Evolutionary conservation across 2,329 filamentous ascomycete genomes (phyloP).

Genomic region (Pezicula radicicola): DNA sequence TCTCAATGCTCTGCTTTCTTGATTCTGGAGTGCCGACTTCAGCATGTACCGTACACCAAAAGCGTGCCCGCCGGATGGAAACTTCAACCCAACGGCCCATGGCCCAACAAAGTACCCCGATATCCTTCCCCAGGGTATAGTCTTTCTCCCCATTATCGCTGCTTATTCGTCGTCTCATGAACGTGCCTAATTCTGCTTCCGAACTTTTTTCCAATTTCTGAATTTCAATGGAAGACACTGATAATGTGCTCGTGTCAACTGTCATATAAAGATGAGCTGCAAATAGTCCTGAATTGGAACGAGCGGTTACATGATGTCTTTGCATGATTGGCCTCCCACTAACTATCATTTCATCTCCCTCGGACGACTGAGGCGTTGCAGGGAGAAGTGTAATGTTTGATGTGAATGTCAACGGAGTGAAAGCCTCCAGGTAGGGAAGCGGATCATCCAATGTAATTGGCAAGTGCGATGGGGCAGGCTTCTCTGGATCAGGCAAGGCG

Average conservation of each 20-base stretch:
- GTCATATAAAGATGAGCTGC: slow-evolving; percentile 54
- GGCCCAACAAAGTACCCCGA: slow-evolving; percentile 61
- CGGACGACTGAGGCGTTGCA: slow-evolving; percentile 7
- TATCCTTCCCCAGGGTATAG: slow-evolving; percentile 50
- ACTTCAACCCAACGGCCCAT: slow-evolving; percentile 67
- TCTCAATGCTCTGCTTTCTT: slow-evolving; percentile 13
- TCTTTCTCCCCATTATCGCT: slow-evolving; percentile 22
- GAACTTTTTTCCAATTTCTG: slow-evolving; percentile 55
- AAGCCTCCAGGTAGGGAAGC: slow-evolving; percentile 66
- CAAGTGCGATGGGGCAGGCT: slow-evolving; percentile 57
- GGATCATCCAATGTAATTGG: slow-evolving; percentile 61
- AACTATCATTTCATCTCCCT: slow-evolving; percentile 12
- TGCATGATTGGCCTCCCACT: slow-evolving; percentile 37
- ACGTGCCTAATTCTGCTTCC: slow-evolving; percentile 53
- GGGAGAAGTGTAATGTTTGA: slow-evolving; percentile 49
- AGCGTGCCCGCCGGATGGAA: slow-evolving; percentile 55
- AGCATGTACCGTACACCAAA: slow-evolving; percentile 55
- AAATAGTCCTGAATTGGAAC: slow-evolving; percentile 51
- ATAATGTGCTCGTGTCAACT: slow-evolving; percentile 50
- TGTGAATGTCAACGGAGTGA: slow-evolving; percentile 63
- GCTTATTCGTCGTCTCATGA: slow-evolving; percentile 32
- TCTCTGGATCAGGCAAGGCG: slow-evolving; percentile 30
- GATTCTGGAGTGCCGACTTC: slow-evolving; percentile 39
- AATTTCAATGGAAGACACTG: slow-evolving; percentile 51
- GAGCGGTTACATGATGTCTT: slow-evolving; percentile 50